Evolutionary conservation across 192 early-diverging fungal species (phyloP).

Genomic region (Dissophora ornata): DNA sequence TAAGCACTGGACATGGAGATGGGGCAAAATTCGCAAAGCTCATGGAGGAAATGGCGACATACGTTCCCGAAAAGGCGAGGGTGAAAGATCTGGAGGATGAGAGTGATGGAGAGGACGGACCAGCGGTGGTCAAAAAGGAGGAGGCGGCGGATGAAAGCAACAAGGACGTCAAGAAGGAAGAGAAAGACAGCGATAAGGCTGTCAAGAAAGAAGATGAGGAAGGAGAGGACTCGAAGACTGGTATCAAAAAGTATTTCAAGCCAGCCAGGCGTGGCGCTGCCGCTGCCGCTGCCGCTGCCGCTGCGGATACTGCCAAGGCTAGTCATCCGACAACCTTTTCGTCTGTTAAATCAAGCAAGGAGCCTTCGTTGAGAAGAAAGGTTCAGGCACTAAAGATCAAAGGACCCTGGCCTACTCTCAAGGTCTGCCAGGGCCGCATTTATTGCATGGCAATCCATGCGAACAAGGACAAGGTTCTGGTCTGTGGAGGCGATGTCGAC

Average conservation of each 20-base stretch:
- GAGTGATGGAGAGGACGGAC: constrained; percentile 5
- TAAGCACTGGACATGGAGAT: constrained; percentile 31
- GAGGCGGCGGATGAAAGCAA: constrained; percentile 1
- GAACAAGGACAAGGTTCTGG: constrained; percentile 62
- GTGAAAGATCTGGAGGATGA: constrained; percentile 41
- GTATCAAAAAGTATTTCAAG: constrained; percentile 38
- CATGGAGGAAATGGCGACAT: constrained; percentile 28
- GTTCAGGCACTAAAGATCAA: constrained; percentile 42
- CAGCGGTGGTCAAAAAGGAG: constrained; percentile 12
- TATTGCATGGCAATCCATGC: constrained; percentile 67
- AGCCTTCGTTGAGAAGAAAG: constrained; percentile 33
- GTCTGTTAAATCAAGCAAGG: constrained; percentile 6
- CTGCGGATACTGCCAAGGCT: constrained; percentile 13
- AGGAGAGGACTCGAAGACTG: constrained; percentile 19
- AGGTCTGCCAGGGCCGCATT: constrained; percentile 60
- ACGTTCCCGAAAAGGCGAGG: constrained; percentile 48
- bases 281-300: not conserved
- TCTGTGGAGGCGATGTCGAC: constrained; percentile 58
- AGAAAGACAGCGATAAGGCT: constrained; percentile 2
- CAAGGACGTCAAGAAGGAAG: constrained; percentile 19
- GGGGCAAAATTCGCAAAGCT: constrained; percentile 17
- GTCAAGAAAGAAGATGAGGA: constrained; percentile 15
- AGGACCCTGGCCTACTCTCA: constrained; percentile 62
- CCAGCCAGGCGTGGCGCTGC: constrained; percentile 2
- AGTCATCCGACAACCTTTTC: constrained; percentile 14